Evolutionary conservation across 768 basidiomycete species (phyloP).

Genomic region (Gyrodon lividus): DNA sequence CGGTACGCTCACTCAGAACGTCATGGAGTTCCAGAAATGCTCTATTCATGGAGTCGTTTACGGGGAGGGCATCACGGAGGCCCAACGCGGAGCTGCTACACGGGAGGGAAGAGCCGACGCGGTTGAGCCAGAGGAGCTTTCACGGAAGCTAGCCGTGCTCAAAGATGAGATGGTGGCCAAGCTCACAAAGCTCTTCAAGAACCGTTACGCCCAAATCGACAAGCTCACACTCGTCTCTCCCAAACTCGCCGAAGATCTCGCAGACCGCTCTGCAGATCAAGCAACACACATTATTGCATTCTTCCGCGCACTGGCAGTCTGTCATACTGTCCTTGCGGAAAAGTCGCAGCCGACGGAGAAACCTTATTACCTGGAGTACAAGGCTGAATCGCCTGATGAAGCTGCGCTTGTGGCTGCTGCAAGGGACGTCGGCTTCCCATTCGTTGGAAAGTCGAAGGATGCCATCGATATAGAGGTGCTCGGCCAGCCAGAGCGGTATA

Average conservation of each 20-base stretch:
- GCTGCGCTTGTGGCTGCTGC: slow-evolving; percentile 92
- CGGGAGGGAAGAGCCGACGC: slow-evolving; percentile 71
- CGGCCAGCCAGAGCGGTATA: slow-evolving; percentile 83
- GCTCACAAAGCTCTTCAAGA: slow-evolving; percentile 82
- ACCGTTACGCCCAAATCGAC: slow-evolving; percentile 78
- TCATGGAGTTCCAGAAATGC: slow-evolving; percentile 98
- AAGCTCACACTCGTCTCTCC: slow-evolving; percentile 88
- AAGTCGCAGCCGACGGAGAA: slow-evolving; percentile 57
- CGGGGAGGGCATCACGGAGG: slow-evolving; percentile 95
- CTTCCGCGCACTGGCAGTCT: slow-evolving; percentile 93
- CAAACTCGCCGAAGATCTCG: slow-evolving; percentile 75
- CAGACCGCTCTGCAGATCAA: slow-evolving; percentile 58
- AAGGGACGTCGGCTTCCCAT: slow-evolving; percentile 91
- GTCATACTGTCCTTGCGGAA: slow-evolving; percentile 89
- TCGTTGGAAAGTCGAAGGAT: slow-evolving; percentile 73
- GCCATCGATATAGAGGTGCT: slow-evolving; percentile 86
- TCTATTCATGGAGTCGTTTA: slow-evolving; percentile 82
- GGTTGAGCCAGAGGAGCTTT: slow-evolving; percentile 70
- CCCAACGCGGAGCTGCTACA: slow-evolving; percentile 87
- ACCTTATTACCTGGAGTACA: slow-evolving; percentile 77
- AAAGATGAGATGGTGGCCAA: slow-evolving; percentile 75
- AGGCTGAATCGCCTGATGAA: slow-evolving; percentile 96
- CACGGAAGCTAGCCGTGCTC: slow-evolving; percentile 56
- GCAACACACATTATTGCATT: slow-evolving; percentile 72
- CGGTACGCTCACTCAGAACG: slow-evolving; percentile 94